Base-by-base conservation (phyloP, 768 basidiomycete genomes). In the Suillus cothurnatus region DNA sequence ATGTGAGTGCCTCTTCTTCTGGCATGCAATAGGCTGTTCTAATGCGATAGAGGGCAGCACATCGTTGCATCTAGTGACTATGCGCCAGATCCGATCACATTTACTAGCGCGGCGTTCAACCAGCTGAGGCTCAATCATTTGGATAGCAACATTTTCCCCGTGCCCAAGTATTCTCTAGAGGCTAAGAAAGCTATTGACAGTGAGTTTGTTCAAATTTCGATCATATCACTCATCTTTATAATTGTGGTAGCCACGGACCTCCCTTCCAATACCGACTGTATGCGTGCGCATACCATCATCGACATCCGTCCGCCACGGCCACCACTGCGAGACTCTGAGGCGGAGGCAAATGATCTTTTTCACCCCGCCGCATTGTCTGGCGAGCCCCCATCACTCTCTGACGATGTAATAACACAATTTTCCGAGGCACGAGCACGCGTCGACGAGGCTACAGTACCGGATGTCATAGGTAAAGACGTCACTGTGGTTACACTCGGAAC, bases 401-500 rank as follows among this genome's bases (percentile, higher is more conserved):
- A 58, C 11, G 57, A 38, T 9, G 82, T 82, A 21, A 74, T 71
- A 23, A 70, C 73, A 52, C 78, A 76, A 43, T 87, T 87, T 65
- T 71, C 66, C 4, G 71, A 76, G 3, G 84, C 84, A 4, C 77
- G 76, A 64, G 67, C 70, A 32, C 68, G 68, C 45, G 72, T 84
- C 21, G 50, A 28, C 0, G 72, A 75, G 45, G 23, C 39, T 9
- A 55, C 68, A 62, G 17, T 45, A 26, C 58, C 63, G 4, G 66
- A 63, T n/a, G 61, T 62, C 15, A 79, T 75, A 41, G 93, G 92
- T 2, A 83, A 86, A 47, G 84, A 92, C 57, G 84, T 98, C 9
- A 77, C 76, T 11, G 79, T 98, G 52, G 84, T 92, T 9, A 84
- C 95, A 2, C 81, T 99, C 7, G 97, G 97, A 3, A 98, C 97